Conservation (phyloP, 352 stramenopile genomes). For the Phytophthora ramorum region DNA sequence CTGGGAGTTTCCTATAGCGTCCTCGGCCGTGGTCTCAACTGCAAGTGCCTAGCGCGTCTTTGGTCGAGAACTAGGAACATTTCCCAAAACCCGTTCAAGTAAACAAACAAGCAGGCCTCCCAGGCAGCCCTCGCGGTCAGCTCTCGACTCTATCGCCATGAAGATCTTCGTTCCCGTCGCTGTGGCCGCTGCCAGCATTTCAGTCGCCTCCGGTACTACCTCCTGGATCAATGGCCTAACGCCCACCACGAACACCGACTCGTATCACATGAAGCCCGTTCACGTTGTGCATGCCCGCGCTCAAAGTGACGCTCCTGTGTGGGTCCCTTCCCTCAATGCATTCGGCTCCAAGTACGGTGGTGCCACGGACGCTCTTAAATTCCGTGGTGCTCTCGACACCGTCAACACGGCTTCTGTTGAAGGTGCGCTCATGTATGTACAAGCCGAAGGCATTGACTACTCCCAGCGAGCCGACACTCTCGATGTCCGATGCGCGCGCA, state of each 20-base stretch:
- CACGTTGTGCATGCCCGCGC: constrained; percentile 51
- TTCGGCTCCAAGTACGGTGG: constrained; percentile 36
- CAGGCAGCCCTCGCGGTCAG: background rate
- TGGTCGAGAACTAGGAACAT: constrained; percentile 4
- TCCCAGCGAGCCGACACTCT: constrained; percentile 7
- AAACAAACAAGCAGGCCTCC: background rate
- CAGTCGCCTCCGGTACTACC: constrained; percentile 3
- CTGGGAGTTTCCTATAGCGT: background rate
- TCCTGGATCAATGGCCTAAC: constrained; percentile 18
- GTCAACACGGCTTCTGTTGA: constrained; percentile 83
- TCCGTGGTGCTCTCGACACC: constrained; percentile 61
- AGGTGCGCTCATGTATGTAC: constrained; percentile 82
- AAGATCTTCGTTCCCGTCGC: constrained; percentile 24
- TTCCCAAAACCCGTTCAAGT: constrained; percentile 4
- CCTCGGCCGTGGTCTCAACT: background rate
- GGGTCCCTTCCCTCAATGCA: constrained; percentile 16
- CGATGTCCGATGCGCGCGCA: constrained; percentile 53
- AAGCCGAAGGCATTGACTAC: constrained; percentile 79
- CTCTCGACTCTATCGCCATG: constrained; percentile 10
- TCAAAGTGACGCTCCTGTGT: constrained; percentile 50
- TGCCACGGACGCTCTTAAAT: constrained; percentile 22
- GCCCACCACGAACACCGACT: constrained; percentile 15
- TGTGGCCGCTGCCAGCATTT: constrained; percentile 5
- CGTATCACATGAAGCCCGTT: constrained; percentile 44
- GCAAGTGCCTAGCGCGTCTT: background rate